Base-by-base conservation (phyloP, 2,329 filamentous ascomycete genomes). In the Aspergillus alliaceus region DNA sequence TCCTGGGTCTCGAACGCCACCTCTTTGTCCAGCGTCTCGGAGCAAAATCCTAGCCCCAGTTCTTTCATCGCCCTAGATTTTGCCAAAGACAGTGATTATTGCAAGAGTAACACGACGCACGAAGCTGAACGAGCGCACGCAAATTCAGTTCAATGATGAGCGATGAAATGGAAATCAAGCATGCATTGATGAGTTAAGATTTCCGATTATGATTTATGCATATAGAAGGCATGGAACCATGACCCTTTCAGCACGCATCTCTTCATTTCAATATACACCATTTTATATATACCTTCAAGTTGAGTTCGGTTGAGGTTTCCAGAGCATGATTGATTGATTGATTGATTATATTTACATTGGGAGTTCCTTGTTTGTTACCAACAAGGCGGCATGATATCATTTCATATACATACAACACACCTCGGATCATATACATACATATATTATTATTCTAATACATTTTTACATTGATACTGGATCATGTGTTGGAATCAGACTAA, bases 121-220 rank as follows among this genome's bases (percentile, higher is more conserved):
- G 57, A 59, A 40, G 20, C 55, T 47, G 51, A 51, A 55, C 56
- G 48, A 39, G 31, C 47, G 31, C 22, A 58, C 35, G 40, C 47
- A 42, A 25, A 57, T 54, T 31, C 42, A 31, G 31, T 44, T 29
- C 39, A 32, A 60, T 55, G 54, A 50, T 39, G 47, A 34, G 25
- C 32, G 29, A 53, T 29, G 39, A 53, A 34, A 32, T 47, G 40
- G 39, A 44, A 31, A 24, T 35, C 47, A 48, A 40, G 37, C 55
- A 55, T 58, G 58, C 58, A 53, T 58, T 57, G 47, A 44, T 51
- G 40, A 57, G 32, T 56, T 12, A 46, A 20, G 32, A 37, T 29
- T 27, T 35, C 32, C 27, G 31, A 35, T 58, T 53, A 60, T 35
- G 58, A 60, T 47, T 60, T 54, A 60, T 58, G 58, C 58, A 60